Conservation (phyloP, 441 rosid genomes). For the Mallotus japonicus region DNA sequence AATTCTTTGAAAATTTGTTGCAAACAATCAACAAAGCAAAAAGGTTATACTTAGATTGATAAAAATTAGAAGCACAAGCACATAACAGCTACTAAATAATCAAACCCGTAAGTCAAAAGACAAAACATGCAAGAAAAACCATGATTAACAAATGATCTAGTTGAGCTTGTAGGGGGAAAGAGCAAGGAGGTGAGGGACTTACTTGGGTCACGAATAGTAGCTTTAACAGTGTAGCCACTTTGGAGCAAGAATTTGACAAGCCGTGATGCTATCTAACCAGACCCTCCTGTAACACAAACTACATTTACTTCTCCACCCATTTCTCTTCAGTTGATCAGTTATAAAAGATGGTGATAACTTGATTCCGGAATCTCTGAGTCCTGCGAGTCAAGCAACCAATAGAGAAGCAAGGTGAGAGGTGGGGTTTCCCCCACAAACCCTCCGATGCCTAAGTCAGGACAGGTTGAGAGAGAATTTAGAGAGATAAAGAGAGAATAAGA, state of each 20-base stretch:
- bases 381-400: too few species aligned
- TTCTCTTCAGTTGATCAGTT: neutral
- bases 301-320: conserved; percentile 40
- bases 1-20: too few species aligned
- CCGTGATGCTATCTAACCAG: conserved; percentile 60
- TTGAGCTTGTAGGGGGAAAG: neutral
- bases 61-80: neutral
- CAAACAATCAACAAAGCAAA: too few species aligned
- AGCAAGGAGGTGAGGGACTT: neutral
- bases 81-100: neutral
- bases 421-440: too few species aligned
- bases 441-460: too few species aligned
- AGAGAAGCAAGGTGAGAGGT: too few species aligned
- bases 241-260: conserved; percentile 47
- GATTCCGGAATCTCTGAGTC: too few species aligned
- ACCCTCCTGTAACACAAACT: conserved; percentile 51
- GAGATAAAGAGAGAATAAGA: too few species aligned
- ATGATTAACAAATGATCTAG: too few species aligned
- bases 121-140: neutral
- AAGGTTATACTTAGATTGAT: neutral
- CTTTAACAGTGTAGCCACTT: conserved; percentile 51
- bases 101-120: neutral
- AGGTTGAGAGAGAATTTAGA: too few species aligned
- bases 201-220: conserved; percentile 39
- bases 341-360: neutral